phyloP scores from a whole-genome alignment of 306 rosid species.

The Prunus mongolica region DNA sequence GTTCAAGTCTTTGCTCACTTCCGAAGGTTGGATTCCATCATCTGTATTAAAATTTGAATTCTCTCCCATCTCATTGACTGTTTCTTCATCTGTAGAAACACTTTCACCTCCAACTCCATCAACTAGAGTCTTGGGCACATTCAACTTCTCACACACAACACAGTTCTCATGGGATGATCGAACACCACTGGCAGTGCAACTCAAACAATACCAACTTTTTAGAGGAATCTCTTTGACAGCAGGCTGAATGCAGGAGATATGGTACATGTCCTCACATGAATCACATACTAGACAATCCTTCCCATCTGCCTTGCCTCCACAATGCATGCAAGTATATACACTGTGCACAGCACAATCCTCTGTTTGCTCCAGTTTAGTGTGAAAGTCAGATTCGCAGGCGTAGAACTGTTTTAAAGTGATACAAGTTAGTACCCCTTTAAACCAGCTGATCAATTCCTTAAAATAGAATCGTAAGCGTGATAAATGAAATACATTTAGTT shows the following conservation, averaged over 20 bases:
- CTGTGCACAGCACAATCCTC: constrained; percentile 37
- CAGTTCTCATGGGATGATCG: constrained; percentile 69
- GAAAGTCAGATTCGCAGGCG: constrained; percentile 47
- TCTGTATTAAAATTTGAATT: constrained; percentile 42
- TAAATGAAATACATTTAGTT: constrained; percentile 18
- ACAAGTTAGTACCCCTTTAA: constrained; percentile 22
- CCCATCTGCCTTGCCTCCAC: constrained; percentile 73
- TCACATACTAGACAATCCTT: constrained; percentile 82
- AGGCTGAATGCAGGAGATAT: constrained; percentile 80
- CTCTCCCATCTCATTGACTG: constrained; percentile 39
- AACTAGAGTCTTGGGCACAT: constrained; percentile 28
- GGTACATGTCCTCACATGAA: constrained; percentile 94
- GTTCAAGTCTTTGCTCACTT: constrained; percentile 1
- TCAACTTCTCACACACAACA: constrained; percentile 72
- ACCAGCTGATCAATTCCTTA: constrained; percentile 7
- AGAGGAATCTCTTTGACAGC: constrained; percentile 73
- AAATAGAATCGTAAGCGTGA: constrained; percentile 20
- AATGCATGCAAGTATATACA: constrained; percentile 59
- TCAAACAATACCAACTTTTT: constrained; percentile 81
- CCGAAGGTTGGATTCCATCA: constrained; percentile 37
- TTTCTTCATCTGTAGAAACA: constrained; percentile 42
- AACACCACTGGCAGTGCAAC: constrained; percentile 55
- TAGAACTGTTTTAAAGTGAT: constrained; percentile 41
- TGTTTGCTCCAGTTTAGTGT: constrained; percentile 53
- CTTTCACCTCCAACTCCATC: constrained; percentile 37